Percentiles rank a stretch among this genome's conserved stretches.
phyloP scores from a whole-genome alignment of 176 grass and related monocot genomes.

The Oryza australiensis region DNA sequence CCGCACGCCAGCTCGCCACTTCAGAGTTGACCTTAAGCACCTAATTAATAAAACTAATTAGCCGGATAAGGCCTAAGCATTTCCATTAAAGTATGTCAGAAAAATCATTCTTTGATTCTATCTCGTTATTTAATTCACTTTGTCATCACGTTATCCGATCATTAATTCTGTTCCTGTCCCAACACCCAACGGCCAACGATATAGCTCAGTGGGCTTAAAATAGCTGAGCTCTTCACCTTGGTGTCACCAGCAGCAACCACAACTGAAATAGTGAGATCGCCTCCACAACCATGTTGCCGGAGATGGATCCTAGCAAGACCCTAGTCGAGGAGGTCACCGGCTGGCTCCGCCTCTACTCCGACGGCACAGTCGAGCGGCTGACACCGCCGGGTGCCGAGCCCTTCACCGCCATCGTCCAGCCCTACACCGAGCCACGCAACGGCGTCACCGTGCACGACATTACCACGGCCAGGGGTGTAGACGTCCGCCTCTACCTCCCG shows the following conservation, averaged over 20 bases:
- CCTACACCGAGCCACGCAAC: slow-evolving; percentile 30
- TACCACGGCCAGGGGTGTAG: background rate
- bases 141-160: too few species aligned
- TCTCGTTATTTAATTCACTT: background rate
- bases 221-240: too few species aligned
- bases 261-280: background rate
- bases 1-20: too few species aligned
- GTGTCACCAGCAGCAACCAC: background rate
- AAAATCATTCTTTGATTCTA: background rate
- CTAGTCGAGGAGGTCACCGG: slow-evolving; percentile 33
- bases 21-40: background rate
- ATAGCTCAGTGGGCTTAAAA: too few species aligned
- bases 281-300: background rate
- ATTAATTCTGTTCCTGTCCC: too few species aligned
- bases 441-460: slow-evolving; percentile 54
- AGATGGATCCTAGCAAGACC: background rate
- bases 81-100: background rate
- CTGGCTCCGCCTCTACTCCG: slow-evolving; percentile 45
- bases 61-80: background rate
- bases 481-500: slow-evolving; percentile 40
- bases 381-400: slow-evolving; percentile 21
- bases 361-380: slow-evolving; percentile 38
- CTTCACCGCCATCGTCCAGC: slow-evolving; percentile 15
- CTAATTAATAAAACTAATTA: background rate
- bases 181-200: too few species aligned